These are phyloP conservation scores for Zygosaccharomyces kombuchaensis DNA, from an alignment of 805 yeast species.

Conservation along the genomic window DNA sequence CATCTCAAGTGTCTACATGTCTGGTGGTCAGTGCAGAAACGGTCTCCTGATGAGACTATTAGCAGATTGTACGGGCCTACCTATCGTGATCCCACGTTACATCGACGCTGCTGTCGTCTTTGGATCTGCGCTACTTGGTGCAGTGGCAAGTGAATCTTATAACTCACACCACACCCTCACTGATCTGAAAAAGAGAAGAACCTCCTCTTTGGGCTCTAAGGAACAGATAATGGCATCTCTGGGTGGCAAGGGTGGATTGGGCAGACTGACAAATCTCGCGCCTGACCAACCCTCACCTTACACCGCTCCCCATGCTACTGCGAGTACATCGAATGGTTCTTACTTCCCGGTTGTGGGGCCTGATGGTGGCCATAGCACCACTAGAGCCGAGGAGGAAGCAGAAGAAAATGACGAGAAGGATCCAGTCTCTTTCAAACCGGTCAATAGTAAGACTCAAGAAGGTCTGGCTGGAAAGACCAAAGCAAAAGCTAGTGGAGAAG, in stretches of 20 bases:
- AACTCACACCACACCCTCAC: constrained; percentile 27
- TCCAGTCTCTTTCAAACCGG: constrained; percentile 57
- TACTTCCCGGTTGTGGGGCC: constrained; percentile 45
- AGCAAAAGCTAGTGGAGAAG: constrained; percentile 44
- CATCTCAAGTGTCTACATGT: constrained; percentile 73
- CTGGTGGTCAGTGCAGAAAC: constrained; percentile 97
- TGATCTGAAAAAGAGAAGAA: constrained; percentile 14
- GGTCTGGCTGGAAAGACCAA: constrained; percentile 32
- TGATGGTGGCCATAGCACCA: constrained; percentile 12
- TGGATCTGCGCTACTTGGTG: constrained; percentile 93
- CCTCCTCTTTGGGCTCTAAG: constrained; percentile 15
- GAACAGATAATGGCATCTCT: constrained; percentile 7
- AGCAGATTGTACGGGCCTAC: constrained; percentile 90
- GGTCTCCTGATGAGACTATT: constrained; percentile 81
- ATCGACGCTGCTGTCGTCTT: constrained; percentile 97
- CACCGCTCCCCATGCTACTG: constrained; percentile 78
- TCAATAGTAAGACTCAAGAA: constrained; percentile 47
- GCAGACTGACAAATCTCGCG: constrained; percentile 6
- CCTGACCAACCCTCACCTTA: constrained; percentile 54
- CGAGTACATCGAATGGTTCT: constrained; percentile 43
- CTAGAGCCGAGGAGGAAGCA: constrained; percentile 15
- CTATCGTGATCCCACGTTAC: constrained; percentile 88
- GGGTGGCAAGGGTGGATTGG: constrained; percentile 10
- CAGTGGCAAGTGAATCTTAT: constrained; percentile 77
- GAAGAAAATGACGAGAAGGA: constrained; percentile 46